Evolutionary conservation across 768 basidiomycete genomes (phyloP).

Genomic region (Suillus tomentosus): DNA sequence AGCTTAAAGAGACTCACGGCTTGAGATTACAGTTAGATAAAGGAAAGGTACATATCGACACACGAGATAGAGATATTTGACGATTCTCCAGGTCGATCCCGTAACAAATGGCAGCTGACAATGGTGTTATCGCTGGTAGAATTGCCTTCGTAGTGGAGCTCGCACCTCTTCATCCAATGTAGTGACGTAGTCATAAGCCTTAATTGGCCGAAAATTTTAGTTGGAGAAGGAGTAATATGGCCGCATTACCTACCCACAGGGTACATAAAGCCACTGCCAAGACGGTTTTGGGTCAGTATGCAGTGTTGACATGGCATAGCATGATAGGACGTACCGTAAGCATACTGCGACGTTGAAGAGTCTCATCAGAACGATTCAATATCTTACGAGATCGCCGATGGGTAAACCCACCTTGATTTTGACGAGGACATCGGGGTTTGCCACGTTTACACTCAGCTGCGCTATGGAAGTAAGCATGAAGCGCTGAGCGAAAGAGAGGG

Average conservation of each 20-base stretch:
- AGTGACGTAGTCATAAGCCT: constrained; percentile 9
- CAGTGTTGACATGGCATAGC: background rate
- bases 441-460: background rate
- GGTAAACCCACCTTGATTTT: background rate
- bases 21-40: background rate
- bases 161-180: constrained; percentile 13
- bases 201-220: background rate
- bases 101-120: constrained; percentile 2
- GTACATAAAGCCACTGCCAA: background rate
- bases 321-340: constrained; percentile 1
- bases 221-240: background rate
- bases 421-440: background rate
- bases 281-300: background rate
- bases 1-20: background rate
- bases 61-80: constrained; percentile 16
- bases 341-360: background rate
- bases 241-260: constrained; percentile 2
- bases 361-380: background rate
- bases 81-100: constrained; percentile 1
- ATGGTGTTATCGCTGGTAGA: background rate
- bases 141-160: background rate
- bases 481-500: background rate
- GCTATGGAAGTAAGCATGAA: background rate
- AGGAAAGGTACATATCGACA: constrained; percentile 11
- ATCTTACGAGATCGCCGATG: background rate